Evolutionary conservation across 345 rosid genomes (phyloP).

Genomic region (Streptanthus diversifolius): DNA sequence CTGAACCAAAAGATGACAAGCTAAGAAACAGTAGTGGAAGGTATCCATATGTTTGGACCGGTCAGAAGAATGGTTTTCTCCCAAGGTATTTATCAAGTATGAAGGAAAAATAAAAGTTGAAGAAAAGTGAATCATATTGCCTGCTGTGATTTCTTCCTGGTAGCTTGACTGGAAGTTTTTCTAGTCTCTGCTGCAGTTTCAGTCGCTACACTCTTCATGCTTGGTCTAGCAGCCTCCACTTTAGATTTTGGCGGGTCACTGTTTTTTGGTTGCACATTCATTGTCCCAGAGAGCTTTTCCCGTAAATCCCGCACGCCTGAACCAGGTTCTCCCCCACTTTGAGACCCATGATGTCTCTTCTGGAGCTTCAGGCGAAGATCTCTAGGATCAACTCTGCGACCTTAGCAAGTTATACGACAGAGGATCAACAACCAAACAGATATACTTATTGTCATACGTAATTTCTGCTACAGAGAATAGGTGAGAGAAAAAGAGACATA

Average conservation of each 20-base stretch:
- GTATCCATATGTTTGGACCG: neutral
- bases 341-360: slow-evolving; percentile 54
- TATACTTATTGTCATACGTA: slow-evolving; percentile 33
- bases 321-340: slow-evolving; percentile 48
- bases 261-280: slow-evolving; percentile 52
- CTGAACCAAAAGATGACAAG: slow-evolving; percentile 47
- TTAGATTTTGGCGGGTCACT: slow-evolving; percentile 54
- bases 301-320: slow-evolving; percentile 72
- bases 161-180: slow-evolving; percentile 41
- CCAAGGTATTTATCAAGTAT: neutral
- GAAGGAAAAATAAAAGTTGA: slow-evolving; percentile 7
- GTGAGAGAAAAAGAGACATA: slow-evolving; percentile 43
- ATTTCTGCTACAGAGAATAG: slow-evolving; percentile 10
- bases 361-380: slow-evolving; percentile 97
- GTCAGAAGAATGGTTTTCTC: neutral
- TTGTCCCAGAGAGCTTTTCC: slow-evolving; percentile 84
- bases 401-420: slow-evolving; percentile 53
- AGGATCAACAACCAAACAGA: slow-evolving; percentile 44
- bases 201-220: slow-evolving; percentile 56
- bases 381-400: slow-evolving; percentile 56
- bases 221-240: slow-evolving; percentile 48
- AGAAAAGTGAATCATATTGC: slow-evolving; percentile 42
- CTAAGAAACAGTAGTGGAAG: slow-evolving; percentile 19
- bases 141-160: slow-evolving; percentile 57
- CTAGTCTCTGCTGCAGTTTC: slow-evolving; percentile 58